Evolutionary conservation across 257 asterid genomes (phyloP).

Genomic region (Ilex asprella): DNA sequence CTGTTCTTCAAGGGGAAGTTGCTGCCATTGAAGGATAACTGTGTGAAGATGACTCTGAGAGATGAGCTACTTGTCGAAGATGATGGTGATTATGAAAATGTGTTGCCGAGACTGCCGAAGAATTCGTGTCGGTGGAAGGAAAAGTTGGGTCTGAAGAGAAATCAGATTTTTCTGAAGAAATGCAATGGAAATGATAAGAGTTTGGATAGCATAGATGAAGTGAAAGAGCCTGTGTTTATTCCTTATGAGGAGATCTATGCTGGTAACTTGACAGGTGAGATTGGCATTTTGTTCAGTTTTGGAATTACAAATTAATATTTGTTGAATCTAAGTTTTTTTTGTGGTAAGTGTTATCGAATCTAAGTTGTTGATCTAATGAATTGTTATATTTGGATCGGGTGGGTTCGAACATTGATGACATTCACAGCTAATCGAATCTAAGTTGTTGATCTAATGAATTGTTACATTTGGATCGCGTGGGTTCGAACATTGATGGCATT

Average conservation of each 20-base stretch:
- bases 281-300: background rate
- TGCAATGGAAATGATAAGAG: slow-evolving; percentile 22
- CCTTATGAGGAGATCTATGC: slow-evolving; percentile 16
- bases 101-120: slow-evolving; percentile 22
- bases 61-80: slow-evolving; percentile 58
- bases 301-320: background rate
- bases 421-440: too few species aligned
- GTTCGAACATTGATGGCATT: too few species aligned
- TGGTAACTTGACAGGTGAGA: slow-evolving; percentile 21
- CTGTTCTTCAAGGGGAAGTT: slow-evolving; percentile 69
- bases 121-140: slow-evolving; percentile 61
- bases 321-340: background rate
- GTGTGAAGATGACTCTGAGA: slow-evolving; percentile 47
- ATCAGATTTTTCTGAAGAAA: slow-evolving; percentile 35
- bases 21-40: slow-evolving; percentile 41
- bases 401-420: too few species aligned
- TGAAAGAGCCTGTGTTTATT: slow-evolving; percentile 21
- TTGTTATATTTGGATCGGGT: too few species aligned
- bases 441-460: too few species aligned
- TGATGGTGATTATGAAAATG: slow-evolving; percentile 39
- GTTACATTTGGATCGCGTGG: too few species aligned
- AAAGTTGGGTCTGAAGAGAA: slow-evolving; percentile 52
- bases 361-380: too few species aligned
- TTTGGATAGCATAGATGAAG: slow-evolving; percentile 53
- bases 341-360: background rate